Percentiles rank a stretch among this genome's conserved stretches.
phyloP scores from a whole-genome alignment of 305 asterid species.

The Fraxinus xanthoxyloides region DNA sequence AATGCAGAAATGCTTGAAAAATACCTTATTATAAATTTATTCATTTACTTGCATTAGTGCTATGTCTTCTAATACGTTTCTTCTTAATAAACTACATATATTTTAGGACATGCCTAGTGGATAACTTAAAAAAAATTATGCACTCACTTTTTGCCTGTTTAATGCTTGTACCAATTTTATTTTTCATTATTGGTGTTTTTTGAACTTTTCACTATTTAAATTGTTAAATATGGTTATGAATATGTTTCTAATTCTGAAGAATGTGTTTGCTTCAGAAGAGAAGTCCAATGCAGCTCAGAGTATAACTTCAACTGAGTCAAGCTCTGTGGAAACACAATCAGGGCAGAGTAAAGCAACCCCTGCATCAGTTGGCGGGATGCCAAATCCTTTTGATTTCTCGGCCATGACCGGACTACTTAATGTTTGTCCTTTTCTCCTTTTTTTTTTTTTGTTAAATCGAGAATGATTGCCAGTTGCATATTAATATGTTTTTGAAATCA shows the following conservation, averaged over 20 bases:
- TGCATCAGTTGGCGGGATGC: slow-evolving; percentile 46
- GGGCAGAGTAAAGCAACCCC: slow-evolving; percentile 47
- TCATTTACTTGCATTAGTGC: not conserved
- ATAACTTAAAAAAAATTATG: not conserved
- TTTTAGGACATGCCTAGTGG: not conserved
- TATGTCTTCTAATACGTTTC: not conserved
- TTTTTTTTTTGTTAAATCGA: not conserved
- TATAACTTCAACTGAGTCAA: slow-evolving; percentile 31
- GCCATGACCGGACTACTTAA: slow-evolving; percentile 80
- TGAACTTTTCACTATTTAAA: not conserved
- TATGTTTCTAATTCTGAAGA: slow-evolving; percentile 1
- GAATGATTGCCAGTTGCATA: not conserved
- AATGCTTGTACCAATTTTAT: not conserved
- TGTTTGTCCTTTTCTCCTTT: slow-evolving; percentile 33
- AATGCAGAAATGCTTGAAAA: not conserved
- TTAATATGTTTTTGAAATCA: not conserved
- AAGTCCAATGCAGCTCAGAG: slow-evolving; percentile 49
- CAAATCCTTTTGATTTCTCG: slow-evolving; percentile 57
- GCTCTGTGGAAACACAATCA: slow-evolving; percentile 43
- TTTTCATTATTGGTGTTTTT: not conserved
- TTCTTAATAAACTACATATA: not conserved
- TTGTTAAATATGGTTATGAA: not conserved
- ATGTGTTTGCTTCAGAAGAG: slow-evolving; percentile 40
- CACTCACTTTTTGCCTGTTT: not conserved
- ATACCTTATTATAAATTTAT: not conserved